These are phyloP conservation scores for Chaetomiaceae sp. DNA, from an alignment of 2,329 filamentous ascomycete species.

Conservation along the genomic window DNA sequence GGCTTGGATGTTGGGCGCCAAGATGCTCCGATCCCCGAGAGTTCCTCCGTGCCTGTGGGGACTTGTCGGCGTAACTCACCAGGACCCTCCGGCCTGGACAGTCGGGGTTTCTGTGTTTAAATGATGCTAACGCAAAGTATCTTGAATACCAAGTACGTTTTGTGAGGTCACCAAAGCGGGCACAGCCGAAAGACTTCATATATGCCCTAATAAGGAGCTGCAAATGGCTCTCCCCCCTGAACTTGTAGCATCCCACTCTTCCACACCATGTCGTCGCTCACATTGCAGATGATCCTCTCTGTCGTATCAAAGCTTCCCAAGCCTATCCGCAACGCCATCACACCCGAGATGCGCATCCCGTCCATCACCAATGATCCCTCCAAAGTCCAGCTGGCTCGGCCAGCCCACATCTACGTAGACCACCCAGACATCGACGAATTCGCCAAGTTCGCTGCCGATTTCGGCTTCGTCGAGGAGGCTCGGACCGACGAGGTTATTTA, in stretches of 20 bases:
- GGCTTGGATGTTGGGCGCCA: too few species aligned
- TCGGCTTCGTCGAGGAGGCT: constrained; percentile 36
- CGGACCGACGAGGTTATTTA: constrained; percentile 39
- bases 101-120: too few species aligned
- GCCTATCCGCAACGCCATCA: not conserved
- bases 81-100: too few species aligned
- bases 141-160: too few species aligned
- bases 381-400: constrained; percentile 28
- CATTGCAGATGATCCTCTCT: not conserved
- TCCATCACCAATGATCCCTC: not conserved
- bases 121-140: too few species aligned
- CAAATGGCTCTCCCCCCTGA: too few species aligned
- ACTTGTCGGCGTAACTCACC: not conserved
- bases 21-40: too few species aligned
- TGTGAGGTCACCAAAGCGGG: too few species aligned
- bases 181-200: too few species aligned
- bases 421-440: constrained; percentile 35
- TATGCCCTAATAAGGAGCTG: too few species aligned
- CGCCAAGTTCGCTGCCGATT: constrained; percentile 37
- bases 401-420: constrained; percentile 39
- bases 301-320: not conserved
- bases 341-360: not conserved
- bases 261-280: not conserved
- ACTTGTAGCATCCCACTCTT: not conserved
- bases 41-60: too few species aligned